Conservation (phyloP, 2,329 filamentous ascomycete genomes). For the Fusarium haematococcum region DNA sequence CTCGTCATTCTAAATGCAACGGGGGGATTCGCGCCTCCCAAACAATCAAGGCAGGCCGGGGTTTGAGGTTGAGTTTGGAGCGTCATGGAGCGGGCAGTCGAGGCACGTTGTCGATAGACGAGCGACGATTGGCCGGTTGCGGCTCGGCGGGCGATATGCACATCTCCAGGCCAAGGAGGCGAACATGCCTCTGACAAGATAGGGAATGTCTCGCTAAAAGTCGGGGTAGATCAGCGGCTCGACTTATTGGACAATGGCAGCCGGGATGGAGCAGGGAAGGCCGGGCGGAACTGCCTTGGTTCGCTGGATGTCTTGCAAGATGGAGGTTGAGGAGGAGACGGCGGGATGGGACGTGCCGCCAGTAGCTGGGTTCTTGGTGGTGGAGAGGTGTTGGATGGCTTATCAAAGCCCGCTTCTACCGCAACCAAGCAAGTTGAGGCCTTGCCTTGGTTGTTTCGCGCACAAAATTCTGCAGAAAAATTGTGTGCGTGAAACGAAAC, state of each 20-base stretch:
- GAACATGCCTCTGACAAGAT: slow-evolving; percentile 28
- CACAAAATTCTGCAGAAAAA: not conserved
- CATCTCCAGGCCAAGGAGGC: slow-evolving; percentile 27
- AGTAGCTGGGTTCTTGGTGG: slow-evolving; percentile 3
- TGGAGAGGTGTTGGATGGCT: not conserved
- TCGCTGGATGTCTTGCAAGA: slow-evolving; percentile 25
- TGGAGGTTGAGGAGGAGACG: slow-evolving; percentile 12
- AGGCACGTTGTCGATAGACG: slow-evolving; percentile 42
- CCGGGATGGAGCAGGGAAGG: slow-evolving; percentile 18
- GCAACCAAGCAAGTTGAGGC: not conserved
- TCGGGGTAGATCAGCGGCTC: slow-evolving; percentile 36
- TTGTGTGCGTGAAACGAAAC: slow-evolving; percentile 3
- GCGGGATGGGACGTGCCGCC: slow-evolving; percentile 42
- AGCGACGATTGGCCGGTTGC: slow-evolving; percentile 36
- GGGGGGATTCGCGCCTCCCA: slow-evolving; percentile 4
- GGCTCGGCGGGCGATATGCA: slow-evolving; percentile 26
- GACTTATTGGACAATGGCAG: slow-evolving; percentile 35
- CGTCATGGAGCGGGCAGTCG: slow-evolving; percentile 28
- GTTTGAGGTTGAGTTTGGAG: slow-evolving; percentile 24
- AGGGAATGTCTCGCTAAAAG: slow-evolving; percentile 40
- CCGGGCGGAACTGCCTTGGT: slow-evolving; percentile 12
- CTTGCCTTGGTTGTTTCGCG: not conserved
- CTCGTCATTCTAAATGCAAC: slow-evolving; percentile 10
- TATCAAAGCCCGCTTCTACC: not conserved
- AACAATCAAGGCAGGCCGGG: slow-evolving; percentile 8